Conservation (phyloP, 2,329 filamentous ascomycete species). For the Epichloe sibirici region DNA sequence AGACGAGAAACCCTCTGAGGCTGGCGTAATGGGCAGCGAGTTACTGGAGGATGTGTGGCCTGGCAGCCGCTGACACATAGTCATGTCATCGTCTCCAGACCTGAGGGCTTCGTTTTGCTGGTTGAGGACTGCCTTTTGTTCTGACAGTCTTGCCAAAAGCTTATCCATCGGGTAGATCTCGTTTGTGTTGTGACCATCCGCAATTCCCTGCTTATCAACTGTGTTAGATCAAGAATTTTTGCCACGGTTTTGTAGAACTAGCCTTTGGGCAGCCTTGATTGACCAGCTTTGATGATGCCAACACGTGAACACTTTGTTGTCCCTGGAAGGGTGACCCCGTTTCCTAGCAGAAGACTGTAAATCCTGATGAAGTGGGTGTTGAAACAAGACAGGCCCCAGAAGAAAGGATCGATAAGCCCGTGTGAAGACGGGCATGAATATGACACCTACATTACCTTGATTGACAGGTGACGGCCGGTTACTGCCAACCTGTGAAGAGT, state of each 20-base stretch:
- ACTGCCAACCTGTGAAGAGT: constrained; percentile 8
- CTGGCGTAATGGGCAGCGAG: constrained; percentile 51
- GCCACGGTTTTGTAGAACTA: background rate
- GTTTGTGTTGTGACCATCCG: constrained; percentile 13
- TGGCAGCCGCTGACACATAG: constrained; percentile 18
- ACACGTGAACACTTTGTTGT: constrained; percentile 33
- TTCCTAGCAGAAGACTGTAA: constrained; percentile 9
- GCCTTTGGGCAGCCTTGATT: constrained; percentile 46
- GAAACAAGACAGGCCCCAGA: background rate
- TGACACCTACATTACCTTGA: constrained; percentile 10
- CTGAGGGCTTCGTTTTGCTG: constrained; percentile 46
- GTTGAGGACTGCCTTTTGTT: constrained; percentile 50
- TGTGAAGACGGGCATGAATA: background rate
- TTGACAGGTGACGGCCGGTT: constrained; percentile 8
- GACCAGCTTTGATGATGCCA: constrained; percentile 41
- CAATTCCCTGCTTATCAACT: constrained; percentile 28
- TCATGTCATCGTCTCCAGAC: constrained; percentile 23
- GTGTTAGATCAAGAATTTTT: constrained; percentile 6
- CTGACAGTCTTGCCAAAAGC: constrained; percentile 59
- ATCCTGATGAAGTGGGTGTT: background rate
- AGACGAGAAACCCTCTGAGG: constrained; percentile 39
- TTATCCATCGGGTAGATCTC: constrained; percentile 53
- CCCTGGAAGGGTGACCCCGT: constrained; percentile 8
- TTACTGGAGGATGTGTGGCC: constrained; percentile 42
- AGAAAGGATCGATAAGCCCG: background rate